These are phyloP conservation scores for Mortierella hygrophila DNA, from an alignment of 192 early-diverging fungal genomes.

Conservation along the genomic window DNA sequence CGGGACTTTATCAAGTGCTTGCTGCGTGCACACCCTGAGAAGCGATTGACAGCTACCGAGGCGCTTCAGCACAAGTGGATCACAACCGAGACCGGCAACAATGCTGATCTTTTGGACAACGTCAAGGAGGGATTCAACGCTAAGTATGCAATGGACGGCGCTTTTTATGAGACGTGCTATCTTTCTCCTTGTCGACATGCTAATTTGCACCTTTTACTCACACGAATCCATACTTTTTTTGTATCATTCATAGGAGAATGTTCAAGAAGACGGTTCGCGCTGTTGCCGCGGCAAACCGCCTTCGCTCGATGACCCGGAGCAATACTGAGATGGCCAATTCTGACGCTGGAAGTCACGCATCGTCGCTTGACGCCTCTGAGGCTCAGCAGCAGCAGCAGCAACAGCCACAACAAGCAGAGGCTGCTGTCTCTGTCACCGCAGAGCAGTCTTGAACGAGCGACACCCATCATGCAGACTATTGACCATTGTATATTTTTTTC, in stretches of 20 bases:
- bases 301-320: conserved; percentile 48
- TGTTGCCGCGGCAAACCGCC: conserved; percentile 72
- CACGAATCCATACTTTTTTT: background rate
- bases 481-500: background rate
- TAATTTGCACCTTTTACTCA: background rate
- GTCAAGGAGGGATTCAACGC: conserved; percentile 85
- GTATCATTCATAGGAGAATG: conserved; percentile 40
- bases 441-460: background rate
- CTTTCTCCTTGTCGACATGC: background rate
- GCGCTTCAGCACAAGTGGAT: conserved; percentile 92
- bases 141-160: conserved; percentile 16
- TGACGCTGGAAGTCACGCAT: background rate
- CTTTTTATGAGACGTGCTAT: background rate
- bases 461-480: background rate
- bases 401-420: background rate
- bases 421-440: background rate
- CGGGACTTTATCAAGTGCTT: conserved; percentile 83
- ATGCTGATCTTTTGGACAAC: conserved; percentile 87
- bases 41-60: conserved; percentile 83
- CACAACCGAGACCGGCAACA: conserved; percentile 67
- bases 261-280: conserved; percentile 75
- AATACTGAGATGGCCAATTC: conserved; percentile 16
- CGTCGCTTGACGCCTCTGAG: background rate
- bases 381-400: background rate
- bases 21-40: conserved; percentile 74